These are phyloP conservation scores for Arthrobotrys pseudoclavata DNA, from an alignment of 2,329 filamentous ascomycete genomes.

Conservation along the genomic window DNA sequence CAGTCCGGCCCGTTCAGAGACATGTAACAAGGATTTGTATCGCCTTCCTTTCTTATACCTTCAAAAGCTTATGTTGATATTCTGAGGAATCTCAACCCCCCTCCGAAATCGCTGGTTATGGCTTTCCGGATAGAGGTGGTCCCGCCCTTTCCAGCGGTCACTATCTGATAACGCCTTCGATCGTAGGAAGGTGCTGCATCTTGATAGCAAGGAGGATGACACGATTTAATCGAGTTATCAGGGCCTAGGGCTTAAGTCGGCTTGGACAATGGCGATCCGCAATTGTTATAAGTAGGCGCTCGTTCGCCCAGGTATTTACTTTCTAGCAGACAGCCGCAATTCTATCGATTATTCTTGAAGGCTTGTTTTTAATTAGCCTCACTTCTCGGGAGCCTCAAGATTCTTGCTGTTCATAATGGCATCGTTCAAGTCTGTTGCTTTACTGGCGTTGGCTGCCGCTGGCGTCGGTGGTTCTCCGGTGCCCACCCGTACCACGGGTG, in stretches of 20 bases:
- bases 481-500: constrained; percentile 36
- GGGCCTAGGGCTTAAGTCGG: background rate
- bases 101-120: constrained; percentile 22
- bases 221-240: background rate
- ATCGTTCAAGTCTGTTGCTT: constrained; percentile 41
- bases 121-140: constrained; percentile 52
- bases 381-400: constrained; percentile 6
- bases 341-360: constrained; percentile 19
- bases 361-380: background rate
- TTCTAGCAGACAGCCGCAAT: constrained; percentile 27
- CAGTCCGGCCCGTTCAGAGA: constrained; percentile 30
- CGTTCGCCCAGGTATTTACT: constrained; percentile 14
- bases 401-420: constrained; percentile 30
- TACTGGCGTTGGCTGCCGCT: constrained; percentile 50
- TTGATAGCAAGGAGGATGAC: constrained; percentile 9
- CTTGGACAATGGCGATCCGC: constrained; percentile 3
- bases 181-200: constrained; percentile 45
- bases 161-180: constrained; percentile 44
- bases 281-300: constrained; percentile 43
- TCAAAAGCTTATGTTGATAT: constrained; percentile 40
- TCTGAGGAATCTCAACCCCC: constrained; percentile 23
- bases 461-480: constrained; percentile 27
- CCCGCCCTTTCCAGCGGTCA: constrained; percentile 9
- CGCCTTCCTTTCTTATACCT: constrained; percentile 54
- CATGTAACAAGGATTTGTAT: constrained; percentile 29